A percentile compares a stretch with the other conserved stretches of the same genome.
phyloP scores from a whole-genome alignment of 2,329 filamentous ascomycete species.

The Ophiobolus disseminans region DNA sequence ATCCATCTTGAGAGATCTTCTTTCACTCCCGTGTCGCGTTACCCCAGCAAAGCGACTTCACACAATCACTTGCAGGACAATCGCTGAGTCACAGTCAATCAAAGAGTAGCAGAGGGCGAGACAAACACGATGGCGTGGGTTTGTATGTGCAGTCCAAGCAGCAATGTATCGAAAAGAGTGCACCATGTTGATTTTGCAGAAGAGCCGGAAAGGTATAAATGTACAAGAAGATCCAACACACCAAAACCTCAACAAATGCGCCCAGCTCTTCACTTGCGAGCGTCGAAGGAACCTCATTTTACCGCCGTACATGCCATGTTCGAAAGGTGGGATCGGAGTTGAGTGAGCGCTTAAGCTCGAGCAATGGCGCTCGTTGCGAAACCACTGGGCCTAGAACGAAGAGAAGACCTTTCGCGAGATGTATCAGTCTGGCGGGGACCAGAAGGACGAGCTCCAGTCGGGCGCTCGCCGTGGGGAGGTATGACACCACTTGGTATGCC shows the following conservation, averaged over 20 bases:
- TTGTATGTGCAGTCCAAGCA: no score
- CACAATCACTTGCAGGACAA: background rate
- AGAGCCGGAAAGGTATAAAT: no score
- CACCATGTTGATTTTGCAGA: background rate
- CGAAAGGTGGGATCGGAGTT: no score
- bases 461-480: background rate
- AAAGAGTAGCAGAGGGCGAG: background rate
- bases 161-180: no score
- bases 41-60: background rate
- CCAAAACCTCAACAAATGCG: no score
- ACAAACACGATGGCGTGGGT: no score
- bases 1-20: background rate
- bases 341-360: no score
- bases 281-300: no score
- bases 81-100: background rate
- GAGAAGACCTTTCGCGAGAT: background rate
- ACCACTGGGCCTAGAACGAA: background rate
- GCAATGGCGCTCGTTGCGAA: background rate
- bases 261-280: no score
- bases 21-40: background rate
- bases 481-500: background rate
- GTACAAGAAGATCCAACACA: no score
- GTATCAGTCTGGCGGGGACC: background rate
- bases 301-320: no score
- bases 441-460: background rate